Percentiles rank a stretch among this genome's conserved stretches.
These are phyloP conservation scores for Tripterygium wilfordii DNA, from an alignment of 177 flowering plant species.

Conservation along the genomic window DNA sequence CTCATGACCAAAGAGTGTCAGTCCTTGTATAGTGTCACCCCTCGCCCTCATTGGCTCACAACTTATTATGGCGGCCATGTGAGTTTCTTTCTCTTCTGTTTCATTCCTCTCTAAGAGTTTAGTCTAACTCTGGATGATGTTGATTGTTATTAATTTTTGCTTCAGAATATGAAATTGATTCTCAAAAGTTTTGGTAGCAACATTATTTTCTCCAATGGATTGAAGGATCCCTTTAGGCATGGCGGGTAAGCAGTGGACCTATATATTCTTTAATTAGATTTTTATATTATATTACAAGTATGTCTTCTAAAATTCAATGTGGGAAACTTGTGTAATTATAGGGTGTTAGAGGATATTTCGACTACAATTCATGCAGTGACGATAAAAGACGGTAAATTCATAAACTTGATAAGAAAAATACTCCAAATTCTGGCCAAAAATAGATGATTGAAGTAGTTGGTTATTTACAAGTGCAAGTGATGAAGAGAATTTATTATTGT, in stretches of 20 bases:
- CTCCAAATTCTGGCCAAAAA: too few species aligned
- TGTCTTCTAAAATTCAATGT: not conserved
- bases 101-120: too few species aligned
- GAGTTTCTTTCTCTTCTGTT: too few species aligned
- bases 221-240: slow-evolving; percentile 24
- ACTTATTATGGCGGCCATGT: slow-evolving; percentile 27
- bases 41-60: slow-evolving; percentile 24
- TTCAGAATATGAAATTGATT: slow-evolving; percentile 15
- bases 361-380: not conserved
- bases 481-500: too few species aligned
- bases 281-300: not conserved
- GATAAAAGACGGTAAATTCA: not conserved
- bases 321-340: not conserved
- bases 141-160: not conserved
- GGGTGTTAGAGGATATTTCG: slow-evolving; percentile 3
- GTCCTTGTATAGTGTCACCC: slow-evolving; percentile 5
- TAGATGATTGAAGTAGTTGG: too few species aligned
- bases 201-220: slow-evolving; percentile 33
- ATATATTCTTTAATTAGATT: not conserved
- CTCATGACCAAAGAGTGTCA: too few species aligned
- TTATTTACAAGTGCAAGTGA: too few species aligned
- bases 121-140: not conserved
- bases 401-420: too few species aligned
- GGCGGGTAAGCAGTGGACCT: slow-evolving; percentile 17
- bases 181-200: slow-evolving; percentile 24